A percentile compares a stretch with the other conserved stretches of the same genome.
These are phyloP conservation scores for Gleditsia sinensis DNA, from an alignment of 306 rosid species.

Conservation along the genomic window DNA sequence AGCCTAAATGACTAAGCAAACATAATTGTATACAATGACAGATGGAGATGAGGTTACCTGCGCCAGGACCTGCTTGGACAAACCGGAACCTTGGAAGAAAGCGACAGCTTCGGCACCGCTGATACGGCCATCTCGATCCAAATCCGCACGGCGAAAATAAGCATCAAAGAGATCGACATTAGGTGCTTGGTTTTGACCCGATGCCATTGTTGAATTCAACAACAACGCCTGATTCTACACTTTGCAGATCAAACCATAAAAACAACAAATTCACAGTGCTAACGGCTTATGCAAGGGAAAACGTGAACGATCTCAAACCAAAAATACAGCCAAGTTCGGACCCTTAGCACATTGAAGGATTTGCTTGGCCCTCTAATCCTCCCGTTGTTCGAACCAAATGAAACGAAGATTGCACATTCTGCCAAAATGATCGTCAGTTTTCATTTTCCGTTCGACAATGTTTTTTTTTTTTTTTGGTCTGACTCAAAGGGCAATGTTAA, in stretches of 20 bases:
- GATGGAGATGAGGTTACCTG: constrained; percentile 52
- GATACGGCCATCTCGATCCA: constrained; percentile 96
- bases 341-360: constrained; percentile 26
- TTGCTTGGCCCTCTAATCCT: constrained; percentile 4
- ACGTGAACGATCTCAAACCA: neutral
- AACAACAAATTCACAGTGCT: constrained; percentile 15
- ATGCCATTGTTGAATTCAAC: constrained; percentile 62
- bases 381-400: neutral
- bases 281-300: neutral
- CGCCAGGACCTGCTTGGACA: constrained; percentile 82
- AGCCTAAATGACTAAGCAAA: neutral
- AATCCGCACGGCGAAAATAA: constrained; percentile 92
- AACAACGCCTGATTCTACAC: constrained; percentile 24
- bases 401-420: constrained; percentile 8
- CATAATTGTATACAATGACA: neutral
- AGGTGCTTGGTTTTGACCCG: constrained; percentile 63
- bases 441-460: constrained; percentile 16
- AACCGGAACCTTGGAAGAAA: constrained; percentile 94
- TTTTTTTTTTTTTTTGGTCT: too few species aligned
- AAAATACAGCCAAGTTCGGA: constrained; percentile 28
- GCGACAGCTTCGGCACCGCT: constrained; percentile 92
- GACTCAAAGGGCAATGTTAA: constrained; percentile 28
- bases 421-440: constrained; percentile 6
- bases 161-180: constrained; percentile 97
- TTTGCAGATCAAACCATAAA: constrained; percentile 59